Evolutionary conservation across 495 filamentous ascomycete species (phyloP).

Genomic region (Xylaria flabelliformis): DNA sequence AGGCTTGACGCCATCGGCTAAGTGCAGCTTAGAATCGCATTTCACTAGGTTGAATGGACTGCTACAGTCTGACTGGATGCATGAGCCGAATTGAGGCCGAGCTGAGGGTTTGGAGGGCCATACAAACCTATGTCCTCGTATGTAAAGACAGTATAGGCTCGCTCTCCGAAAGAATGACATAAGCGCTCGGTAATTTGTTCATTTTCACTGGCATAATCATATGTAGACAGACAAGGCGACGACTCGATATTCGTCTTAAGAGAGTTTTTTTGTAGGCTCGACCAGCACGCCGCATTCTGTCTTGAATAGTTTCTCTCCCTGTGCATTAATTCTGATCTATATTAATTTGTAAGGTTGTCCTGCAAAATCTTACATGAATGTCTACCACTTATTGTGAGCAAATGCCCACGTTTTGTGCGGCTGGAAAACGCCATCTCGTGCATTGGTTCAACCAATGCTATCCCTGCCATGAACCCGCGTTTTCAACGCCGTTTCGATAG

Average conservation of each 20-base stretch:
- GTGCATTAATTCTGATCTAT: neutral
- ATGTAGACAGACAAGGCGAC: neutral
- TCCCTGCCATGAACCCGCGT: neutral
- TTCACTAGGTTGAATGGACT: neutral
- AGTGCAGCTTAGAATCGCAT: neutral
- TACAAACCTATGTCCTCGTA: too few species aligned
- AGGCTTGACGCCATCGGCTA: neutral
- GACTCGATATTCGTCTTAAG: neutral
- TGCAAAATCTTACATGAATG: neutral
- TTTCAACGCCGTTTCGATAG: neutral
- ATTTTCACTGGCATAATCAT: neutral
- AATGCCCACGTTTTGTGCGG: neutral
- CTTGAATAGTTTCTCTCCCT: neutral
- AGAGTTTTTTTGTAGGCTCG: neutral
- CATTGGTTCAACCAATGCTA: neutral
- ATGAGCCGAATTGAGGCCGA: neutral
- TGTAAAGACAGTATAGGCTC: neutral
- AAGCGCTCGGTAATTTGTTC: neutral
- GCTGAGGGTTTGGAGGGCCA: neutral
- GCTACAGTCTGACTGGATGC: neutral
- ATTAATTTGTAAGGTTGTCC: neutral
- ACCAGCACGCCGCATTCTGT: neutral
- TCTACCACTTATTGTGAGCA: neutral
- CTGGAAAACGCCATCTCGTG: conserved; percentile 1
- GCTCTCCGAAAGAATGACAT: neutral